Percentiles rank a stretch among this genome's conserved stretches.
Evolutionary conservation across 305 asterid genomes (phyloP).

Genomic region (Fraxinus albicans): DNA sequence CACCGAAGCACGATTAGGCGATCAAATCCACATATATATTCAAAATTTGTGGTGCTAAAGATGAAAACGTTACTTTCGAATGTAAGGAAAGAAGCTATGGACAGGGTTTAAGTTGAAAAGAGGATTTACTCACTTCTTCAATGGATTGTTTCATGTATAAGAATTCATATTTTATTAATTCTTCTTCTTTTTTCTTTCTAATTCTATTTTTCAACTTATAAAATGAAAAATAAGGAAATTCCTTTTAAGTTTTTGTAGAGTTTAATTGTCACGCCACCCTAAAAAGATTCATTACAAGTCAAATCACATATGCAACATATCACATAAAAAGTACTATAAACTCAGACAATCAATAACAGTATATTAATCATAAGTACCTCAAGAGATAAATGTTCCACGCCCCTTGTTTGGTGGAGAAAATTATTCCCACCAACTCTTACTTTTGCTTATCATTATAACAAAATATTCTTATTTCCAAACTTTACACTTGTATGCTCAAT

Average conservation of each 20-base stretch:
- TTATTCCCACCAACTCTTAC: conserved; percentile 8
- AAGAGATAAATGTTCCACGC: background rate
- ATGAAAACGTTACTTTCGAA: background rate
- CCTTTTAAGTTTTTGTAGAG: background rate
- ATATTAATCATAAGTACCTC: background rate
- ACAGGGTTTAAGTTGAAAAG: background rate
- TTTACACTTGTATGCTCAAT: background rate
- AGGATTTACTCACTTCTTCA: background rate
- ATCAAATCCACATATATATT: background rate
- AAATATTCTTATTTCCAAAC: background rate
- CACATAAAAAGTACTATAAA: background rate
- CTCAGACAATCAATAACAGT: background rate
- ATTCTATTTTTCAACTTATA: background rate
- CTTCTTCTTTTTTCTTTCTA: background rate
- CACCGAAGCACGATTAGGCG: background rate
- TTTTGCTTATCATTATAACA: background rate
- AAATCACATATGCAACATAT: background rate
- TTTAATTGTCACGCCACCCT: background rate
- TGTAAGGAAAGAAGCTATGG: background rate
- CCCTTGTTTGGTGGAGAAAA: background rate
- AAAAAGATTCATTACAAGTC: background rate
- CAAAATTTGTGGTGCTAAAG: background rate
- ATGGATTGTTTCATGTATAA: background rate
- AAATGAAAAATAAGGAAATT: background rate
- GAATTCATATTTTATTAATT: background rate